These are phyloP conservation scores for Boeremia exigua DNA, from an alignment of 2,329 filamentous ascomycete genomes.

Conservation along the genomic window DNA sequence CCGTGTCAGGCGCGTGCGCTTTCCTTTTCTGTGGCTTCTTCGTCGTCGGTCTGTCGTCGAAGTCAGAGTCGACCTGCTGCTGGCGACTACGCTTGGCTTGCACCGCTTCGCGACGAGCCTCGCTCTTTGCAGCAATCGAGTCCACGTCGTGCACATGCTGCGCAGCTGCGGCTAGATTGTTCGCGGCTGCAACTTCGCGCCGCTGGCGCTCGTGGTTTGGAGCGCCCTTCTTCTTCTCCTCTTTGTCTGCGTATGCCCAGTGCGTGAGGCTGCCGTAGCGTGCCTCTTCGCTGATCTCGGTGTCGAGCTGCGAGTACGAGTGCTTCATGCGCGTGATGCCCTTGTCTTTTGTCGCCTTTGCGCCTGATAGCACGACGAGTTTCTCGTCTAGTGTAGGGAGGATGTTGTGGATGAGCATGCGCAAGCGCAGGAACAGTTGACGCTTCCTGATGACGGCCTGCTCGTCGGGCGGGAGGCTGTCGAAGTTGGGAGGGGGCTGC, in stretches of 20 bases:
- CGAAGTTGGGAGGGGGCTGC: conserved; percentile 35
- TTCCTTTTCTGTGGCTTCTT: conserved; percentile 73
- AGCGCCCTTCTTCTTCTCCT: conserved; percentile 62
- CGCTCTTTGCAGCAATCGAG: conserved; percentile 78
- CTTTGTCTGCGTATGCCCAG: conserved; percentile 92
- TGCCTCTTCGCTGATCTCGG: conserved; percentile 92
- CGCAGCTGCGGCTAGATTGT: conserved; percentile 71
- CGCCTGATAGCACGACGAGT: conserved; percentile 92
- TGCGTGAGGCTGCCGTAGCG: conserved; percentile 90
- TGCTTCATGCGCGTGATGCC: conserved; percentile 85
- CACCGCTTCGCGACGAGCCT: conserved; percentile 81
- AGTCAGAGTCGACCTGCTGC: conserved; percentile 77
- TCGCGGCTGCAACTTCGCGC: conserved; percentile 77
- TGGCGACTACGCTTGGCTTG: conserved; percentile 72
- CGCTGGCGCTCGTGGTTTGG: conserved; percentile 74
- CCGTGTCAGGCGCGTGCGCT: conserved; percentile 57
- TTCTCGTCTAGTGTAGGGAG: conserved; percentile 94
- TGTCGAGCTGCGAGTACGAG: conserved; percentile 83
- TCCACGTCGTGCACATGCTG: conserved; percentile 81
- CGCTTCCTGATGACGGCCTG: conserved; percentile 69
- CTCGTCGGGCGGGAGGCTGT: conserved; percentile 40
- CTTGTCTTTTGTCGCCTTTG: conserved; percentile 85
- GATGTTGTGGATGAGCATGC: conserved; percentile 80
- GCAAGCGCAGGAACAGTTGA: conserved; percentile 78
- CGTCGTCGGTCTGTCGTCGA: conserved; percentile 66